Conservation (phyloP, 2,329 filamentous ascomycete genomes). For the Fusarium pininemorale region DNA sequence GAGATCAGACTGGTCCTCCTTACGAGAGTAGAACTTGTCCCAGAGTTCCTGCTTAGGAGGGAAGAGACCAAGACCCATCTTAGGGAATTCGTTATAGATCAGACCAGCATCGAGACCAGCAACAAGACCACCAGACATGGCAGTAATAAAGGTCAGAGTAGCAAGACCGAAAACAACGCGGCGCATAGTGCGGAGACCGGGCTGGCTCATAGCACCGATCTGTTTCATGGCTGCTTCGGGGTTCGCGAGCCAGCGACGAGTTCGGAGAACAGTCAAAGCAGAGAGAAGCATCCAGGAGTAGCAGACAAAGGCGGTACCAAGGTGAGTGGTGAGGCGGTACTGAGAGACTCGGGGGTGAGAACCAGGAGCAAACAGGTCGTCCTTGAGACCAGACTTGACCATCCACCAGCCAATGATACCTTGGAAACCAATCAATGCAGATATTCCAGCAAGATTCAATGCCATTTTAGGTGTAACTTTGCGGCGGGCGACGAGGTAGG, state of each 20-base stretch:
- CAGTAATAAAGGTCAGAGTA: constrained; percentile 84
- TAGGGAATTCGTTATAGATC: constrained; percentile 99
- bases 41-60: constrained; percentile 87
- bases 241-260: constrained; percentile 74
- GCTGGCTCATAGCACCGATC: constrained; percentile 70
- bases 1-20: constrained; percentile 80
- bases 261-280: constrained; percentile 83
- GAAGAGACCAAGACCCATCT: constrained; percentile 86
- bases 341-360: constrained; percentile 93
- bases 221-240: constrained; percentile 69
- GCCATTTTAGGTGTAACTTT: constrained; percentile 83
- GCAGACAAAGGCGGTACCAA: constrained; percentile 90
- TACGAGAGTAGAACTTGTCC: constrained; percentile 84
- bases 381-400: constrained; percentile 95
- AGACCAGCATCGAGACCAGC: constrained; percentile 94
- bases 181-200: constrained; percentile 77
- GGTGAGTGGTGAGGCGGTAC: constrained; percentile 89
- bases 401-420: constrained; percentile 99
- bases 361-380: constrained; percentile 92
- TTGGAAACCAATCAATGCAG: constrained; percentile 90
- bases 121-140: constrained; percentile 92
- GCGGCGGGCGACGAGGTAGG: constrained; percentile 86
- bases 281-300: constrained; percentile 95
- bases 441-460: constrained; percentile 80
- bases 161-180: constrained; percentile 76